Conservation (phyloP, 768 basidiomycete species). For the Guyanaporus albipodus region DNA sequence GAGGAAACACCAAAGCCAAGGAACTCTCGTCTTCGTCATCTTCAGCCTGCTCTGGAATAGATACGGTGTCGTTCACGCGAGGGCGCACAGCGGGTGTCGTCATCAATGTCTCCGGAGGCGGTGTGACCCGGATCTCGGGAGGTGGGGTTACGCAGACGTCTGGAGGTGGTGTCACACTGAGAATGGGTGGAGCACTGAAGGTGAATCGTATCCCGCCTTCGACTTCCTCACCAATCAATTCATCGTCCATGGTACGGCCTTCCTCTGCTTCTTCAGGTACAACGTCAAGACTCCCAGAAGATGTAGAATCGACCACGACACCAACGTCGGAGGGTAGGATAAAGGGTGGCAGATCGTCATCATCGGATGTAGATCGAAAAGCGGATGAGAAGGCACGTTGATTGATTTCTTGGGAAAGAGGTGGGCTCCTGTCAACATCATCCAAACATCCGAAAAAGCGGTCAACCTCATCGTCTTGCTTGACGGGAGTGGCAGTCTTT, state of each 20-base stretch:
- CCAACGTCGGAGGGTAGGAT: constrained; percentile 46
- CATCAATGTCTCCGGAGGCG: constrained; percentile 15
- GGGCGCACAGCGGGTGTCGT: constrained; percentile 19
- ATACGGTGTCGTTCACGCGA: not conserved
- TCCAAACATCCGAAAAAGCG: constrained; percentile 72
- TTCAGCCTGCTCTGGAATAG: constrained; percentile 13
- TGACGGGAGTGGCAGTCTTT: constrained; percentile 15
- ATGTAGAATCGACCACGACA: constrained; percentile 33
- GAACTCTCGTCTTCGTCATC: constrained; percentile 23
- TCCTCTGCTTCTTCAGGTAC: constrained; percentile 43
- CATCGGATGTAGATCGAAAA: constrained; percentile 48
- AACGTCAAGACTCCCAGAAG: constrained; percentile 31
- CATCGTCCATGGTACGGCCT: constrained; percentile 36
- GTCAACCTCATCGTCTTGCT: constrained; percentile 52
- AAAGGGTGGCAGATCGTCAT: constrained; percentile 46
- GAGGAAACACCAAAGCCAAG: constrained; percentile 24
- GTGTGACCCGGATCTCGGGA: constrained; percentile 22
- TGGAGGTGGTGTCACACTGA: constrained; percentile 27
- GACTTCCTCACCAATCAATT: constrained; percentile 55
- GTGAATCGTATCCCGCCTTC: constrained; percentile 71
- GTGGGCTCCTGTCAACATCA: constrained; percentile 51
- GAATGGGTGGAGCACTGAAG: constrained; percentile 55
- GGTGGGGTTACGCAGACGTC: constrained; percentile 26
- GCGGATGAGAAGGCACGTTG: constrained; percentile 56
- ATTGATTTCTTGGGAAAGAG: constrained; percentile 46